Evolutionary conservation across 148 eudicot genomes (phyloP).

Genomic region (Nyssa sinensis): DNA sequence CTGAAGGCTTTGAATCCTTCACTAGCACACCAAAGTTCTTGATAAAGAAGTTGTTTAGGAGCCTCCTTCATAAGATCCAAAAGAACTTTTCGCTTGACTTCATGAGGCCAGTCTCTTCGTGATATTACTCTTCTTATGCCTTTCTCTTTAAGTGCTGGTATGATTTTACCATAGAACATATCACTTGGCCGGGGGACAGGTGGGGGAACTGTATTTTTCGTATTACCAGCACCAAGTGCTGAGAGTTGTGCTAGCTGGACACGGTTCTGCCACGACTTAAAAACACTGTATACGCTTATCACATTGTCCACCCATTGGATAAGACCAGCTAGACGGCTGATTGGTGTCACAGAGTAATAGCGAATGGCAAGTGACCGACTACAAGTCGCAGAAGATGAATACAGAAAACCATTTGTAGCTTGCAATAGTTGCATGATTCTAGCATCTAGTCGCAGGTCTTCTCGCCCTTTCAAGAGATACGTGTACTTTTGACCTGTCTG

Average conservation of each 20-base stretch:
- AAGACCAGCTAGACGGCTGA: conserved; percentile 97
- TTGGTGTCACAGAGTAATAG: conserved; percentile 94
- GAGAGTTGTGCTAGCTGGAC: conserved; percentile 64
- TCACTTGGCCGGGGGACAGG: conserved; percentile 97
- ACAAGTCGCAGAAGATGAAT: conserved; percentile 60
- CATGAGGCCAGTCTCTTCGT: conserved; percentile 99
- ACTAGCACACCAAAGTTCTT: conserved; percentile 99
- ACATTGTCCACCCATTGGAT: conserved; percentile 99
- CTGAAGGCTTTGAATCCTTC: conserved; percentile 93
- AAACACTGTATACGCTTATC: conserved; percentile 80
- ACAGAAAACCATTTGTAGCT: conserved; percentile 77
- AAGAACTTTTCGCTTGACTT: conserved; percentile 93
- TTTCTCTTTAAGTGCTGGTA: conserved; percentile 97
- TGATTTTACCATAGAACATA: conserved; percentile 98
- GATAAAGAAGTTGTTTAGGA: conserved; percentile 93
- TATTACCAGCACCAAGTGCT: conserved; percentile 50
- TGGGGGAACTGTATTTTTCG: conserved; percentile 51
- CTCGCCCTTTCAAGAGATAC: conserved; percentile 95
- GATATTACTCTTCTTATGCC: conserved; percentile 98
- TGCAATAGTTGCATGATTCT: conserved; percentile 97
- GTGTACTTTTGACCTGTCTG: conserved; percentile 93
- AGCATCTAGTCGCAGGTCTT: conserved; percentile 99
- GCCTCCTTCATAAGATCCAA: conserved; percentile 94
- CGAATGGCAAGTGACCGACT: conserved; percentile 62
- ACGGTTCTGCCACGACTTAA: conserved; percentile 91